Conservation (phyloP, 257 asterid species). For the Fraxinus cuspidata region DNA sequence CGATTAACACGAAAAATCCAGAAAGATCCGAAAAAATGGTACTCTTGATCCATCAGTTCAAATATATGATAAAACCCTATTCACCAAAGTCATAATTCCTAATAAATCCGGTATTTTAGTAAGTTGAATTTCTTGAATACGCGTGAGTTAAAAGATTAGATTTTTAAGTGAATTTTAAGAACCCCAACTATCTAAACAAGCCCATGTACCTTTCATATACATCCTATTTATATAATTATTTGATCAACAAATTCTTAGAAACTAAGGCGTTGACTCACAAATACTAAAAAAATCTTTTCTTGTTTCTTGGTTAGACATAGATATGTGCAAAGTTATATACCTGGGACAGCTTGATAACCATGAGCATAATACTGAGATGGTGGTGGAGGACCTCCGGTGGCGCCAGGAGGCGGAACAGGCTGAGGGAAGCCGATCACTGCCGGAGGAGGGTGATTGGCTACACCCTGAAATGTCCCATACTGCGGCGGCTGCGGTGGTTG, state of each 20-base stretch:
- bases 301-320: not conserved
- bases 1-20: not conserved
- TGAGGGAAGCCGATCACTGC: slow-evolving; percentile 82
- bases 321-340: slow-evolving; percentile 26
- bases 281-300: not conserved
- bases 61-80: not conserved
- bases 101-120: not conserved
- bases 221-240: slow-evolving; percentile 22
- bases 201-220: not conserved
- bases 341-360: slow-evolving; percentile 86
- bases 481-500: slow-evolving; percentile 46
- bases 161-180: not conserved
- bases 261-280: slow-evolving; percentile 5
- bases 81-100: slow-evolving; percentile 9
- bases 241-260: slow-evolving; percentile 17
- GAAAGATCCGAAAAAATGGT: slow-evolving; percentile 13
- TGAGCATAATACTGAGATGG: slow-evolving; percentile 57
- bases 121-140: not conserved
- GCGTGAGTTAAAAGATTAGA: not conserved
- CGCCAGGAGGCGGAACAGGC: slow-evolving; percentile 83
- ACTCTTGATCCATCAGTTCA: slow-evolving; percentile 14
- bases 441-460: slow-evolving; percentile 65
- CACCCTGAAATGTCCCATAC: slow-evolving; percentile 90
- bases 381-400: slow-evolving; percentile 49
- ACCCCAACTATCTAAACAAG: not conserved